Base-by-base conservation (phyloP, 2,329 filamentous ascomycete genomes). In the Epichloe amarillans region DNA sequence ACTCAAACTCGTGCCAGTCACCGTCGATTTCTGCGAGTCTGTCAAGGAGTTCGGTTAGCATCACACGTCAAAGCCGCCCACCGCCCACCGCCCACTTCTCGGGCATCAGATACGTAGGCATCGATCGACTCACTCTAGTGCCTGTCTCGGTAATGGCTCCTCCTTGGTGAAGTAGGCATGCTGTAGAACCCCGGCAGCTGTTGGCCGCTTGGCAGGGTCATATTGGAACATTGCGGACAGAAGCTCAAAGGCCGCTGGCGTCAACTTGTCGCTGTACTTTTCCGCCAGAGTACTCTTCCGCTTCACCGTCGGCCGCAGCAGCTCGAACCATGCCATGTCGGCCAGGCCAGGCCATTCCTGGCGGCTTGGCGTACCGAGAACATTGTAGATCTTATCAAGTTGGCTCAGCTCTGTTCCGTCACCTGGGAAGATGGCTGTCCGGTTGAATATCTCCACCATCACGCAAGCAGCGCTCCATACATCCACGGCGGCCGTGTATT, bases 1-100 rank as follows among this genome's bases (percentile, higher is more conserved):
- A 95, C 70, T 98, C 93, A 61, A 97, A 95, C 64, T 98, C 93
- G 64, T 98, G 93, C 93, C 93, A 98, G 60, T 98, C 93, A 21
- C 93, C 93, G 59, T 93, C 81, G 33, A 98, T 76, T 46, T 83
- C 73, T 53, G 84, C 82, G 47, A 98, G 77, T 61, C 86, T 87
- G 55, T 52, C n/a, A n/a, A 38, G 36, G 50, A 44, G 17, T 26
- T 3, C 5, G 30, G 36, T 51, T 47, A 43, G 39, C 39, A 45
- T 33, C 14, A 35, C 15, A 14, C 41, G 17, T 19, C 11, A 50
- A 12, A 45, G 8, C 11, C 10, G 10, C 21, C 4, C 7, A 3
- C 23, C 10, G 10, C 21, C 4, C 7, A 3, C 23, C 23, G 23
- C 7, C 6, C 23, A n/a, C 30, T 7, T 10, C 8, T 19, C 2